Evolutionary conservation across 306 rosid genomes (phyloP).

Genomic region (Casuarina equisetifolia): DNA sequence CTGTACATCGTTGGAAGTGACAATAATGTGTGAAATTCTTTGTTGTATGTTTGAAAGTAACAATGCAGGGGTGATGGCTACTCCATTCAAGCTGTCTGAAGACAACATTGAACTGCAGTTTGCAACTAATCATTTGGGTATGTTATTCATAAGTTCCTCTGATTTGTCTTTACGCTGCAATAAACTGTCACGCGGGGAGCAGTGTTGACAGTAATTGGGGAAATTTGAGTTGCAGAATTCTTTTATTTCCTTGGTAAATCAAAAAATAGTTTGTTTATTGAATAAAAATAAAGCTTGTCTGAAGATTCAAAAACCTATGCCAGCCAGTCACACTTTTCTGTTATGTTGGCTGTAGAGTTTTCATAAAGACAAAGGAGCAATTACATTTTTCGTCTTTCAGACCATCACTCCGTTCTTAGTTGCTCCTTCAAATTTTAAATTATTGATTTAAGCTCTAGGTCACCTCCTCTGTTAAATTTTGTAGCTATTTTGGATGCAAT

Average conservation of each 20-base stretch:
- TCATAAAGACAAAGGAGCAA: background rate
- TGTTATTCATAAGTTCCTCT: constrained; percentile 10
- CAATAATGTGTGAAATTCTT: constrained; percentile 7
- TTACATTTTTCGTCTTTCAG: no score
- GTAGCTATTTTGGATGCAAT: no score
- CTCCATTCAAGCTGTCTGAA: constrained; percentile 66
- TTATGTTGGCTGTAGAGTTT: background rate
- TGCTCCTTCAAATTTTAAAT: no score
- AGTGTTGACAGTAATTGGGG: background rate
- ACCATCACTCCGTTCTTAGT: no score
- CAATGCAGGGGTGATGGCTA: constrained; percentile 83
- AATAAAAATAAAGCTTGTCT: background rate
- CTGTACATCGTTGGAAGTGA: background rate
- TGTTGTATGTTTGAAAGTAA: constrained; percentile 51
- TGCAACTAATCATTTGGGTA: constrained; percentile 85
- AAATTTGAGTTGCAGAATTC: background rate
- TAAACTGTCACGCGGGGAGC: background rate
- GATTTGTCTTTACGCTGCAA: background rate
- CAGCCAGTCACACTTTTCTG: background rate
- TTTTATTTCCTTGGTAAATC: background rate
- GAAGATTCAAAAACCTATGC: background rate
- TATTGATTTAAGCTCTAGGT: no score
- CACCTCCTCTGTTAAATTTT: no score
- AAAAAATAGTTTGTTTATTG: background rate
- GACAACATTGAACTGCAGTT: constrained; percentile 78